A percentile compares a stretch with the other conserved stretches of the same genome.
Evolutionary conservation across 805 yeast species (phyloP).

Genomic region (Priceomyces castillae): DNA sequence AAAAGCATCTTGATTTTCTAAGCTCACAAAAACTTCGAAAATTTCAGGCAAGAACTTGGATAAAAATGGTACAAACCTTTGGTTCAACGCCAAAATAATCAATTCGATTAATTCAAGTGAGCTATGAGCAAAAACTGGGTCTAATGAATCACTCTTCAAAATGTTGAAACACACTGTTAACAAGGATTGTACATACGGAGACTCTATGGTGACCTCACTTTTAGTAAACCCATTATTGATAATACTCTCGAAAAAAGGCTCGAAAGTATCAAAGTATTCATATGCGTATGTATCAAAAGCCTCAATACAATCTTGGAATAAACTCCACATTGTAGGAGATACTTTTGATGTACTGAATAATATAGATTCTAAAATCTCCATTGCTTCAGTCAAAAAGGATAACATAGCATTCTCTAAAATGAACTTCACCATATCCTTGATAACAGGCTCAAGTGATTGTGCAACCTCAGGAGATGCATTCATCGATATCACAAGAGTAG

Average conservation of each 20-base stretch:
- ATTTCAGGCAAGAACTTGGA: slow-evolving; percentile 34
- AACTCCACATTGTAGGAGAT: slow-evolving; percentile 52
- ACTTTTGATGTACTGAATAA: slow-evolving; percentile 52
- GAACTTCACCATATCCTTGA: slow-evolving; percentile 33
- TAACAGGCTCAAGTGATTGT: slow-evolving; percentile 28
- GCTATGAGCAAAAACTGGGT: slow-evolving; percentile 39
- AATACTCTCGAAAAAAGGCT: slow-evolving; percentile 55
- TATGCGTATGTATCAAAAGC: slow-evolving; percentile 58
- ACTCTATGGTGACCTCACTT: slow-evolving; percentile 33
- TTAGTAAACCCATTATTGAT: slow-evolving; percentile 49
- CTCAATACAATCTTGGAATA: slow-evolving; percentile 47
- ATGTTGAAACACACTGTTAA: slow-evolving; percentile 35
- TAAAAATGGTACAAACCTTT: slow-evolving; percentile 30
- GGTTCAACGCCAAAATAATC: slow-evolving; percentile 29
- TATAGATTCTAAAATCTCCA: slow-evolving; percentile 51
- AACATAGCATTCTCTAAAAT: slow-evolving; percentile 41
- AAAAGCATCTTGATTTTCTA: slow-evolving; percentile 38
- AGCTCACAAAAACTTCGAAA: slow-evolving; percentile 30
- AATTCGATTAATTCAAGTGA: slow-evolving; percentile 40
- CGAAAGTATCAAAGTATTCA: slow-evolving; percentile 56
- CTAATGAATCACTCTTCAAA: slow-evolving; percentile 31
- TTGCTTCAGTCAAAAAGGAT: slow-evolving; percentile 35
- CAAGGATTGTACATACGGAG: slow-evolving; percentile 37
- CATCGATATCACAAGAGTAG: slow-evolving; percentile 44
- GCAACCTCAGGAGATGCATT: slow-evolving; percentile 39